Percentiles rank a stretch among this genome's conserved stretches.
Evolutionary conservation across 768 basidiomycete genomes (phyloP).

Genomic region (Lentinula boryana): DNA sequence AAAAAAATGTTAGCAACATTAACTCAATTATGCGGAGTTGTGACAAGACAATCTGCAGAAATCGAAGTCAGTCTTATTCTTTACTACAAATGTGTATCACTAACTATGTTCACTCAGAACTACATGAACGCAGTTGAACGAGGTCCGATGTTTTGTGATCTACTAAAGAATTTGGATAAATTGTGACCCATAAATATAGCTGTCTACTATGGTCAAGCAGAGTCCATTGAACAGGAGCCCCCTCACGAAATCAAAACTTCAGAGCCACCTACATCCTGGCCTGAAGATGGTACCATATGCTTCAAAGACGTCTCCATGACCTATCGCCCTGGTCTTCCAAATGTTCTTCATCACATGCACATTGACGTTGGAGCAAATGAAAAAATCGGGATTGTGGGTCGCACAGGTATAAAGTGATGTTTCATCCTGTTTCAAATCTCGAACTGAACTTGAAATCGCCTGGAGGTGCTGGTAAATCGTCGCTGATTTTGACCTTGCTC

Average conservation of each 20-base stretch:
- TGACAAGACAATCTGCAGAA: slow-evolving; percentile 60
- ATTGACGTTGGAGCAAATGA: slow-evolving; percentile 59
- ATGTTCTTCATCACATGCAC: slow-evolving; percentile 60
- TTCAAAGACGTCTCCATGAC: slow-evolving; percentile 55
- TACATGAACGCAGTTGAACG: slow-evolving; percentile 65
- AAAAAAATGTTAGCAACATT: slow-evolving; percentile 30
- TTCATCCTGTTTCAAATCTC: background rate
- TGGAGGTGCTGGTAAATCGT: slow-evolving; percentile 52
- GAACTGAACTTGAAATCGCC: background rate
- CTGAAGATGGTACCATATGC: slow-evolving; percentile 49
- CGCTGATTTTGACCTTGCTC: slow-evolving; percentile 60
- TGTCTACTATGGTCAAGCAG: slow-evolving; percentile 45
- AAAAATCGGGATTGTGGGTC: slow-evolving; percentile 74
- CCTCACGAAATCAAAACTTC: slow-evolving; percentile 51
- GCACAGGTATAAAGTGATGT: slow-evolving; percentile 17
- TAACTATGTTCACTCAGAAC: slow-evolving; percentile 27
- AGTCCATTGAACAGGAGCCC: slow-evolving; percentile 54
- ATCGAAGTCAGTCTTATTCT: slow-evolving; percentile 39
- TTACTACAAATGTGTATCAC: background rate
- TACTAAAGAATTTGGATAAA: background rate
- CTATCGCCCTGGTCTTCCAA: slow-evolving; percentile 66
- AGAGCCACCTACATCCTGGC: slow-evolving; percentile 60
- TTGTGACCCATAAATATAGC: slow-evolving; percentile 22
- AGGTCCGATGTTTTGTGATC: slow-evolving; percentile 21
- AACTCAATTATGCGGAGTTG: slow-evolving; percentile 46